phyloP scores from a whole-genome alignment of 2,329 filamentous ascomycete genomes.

The Trichophyton schoenleinii region DNA sequence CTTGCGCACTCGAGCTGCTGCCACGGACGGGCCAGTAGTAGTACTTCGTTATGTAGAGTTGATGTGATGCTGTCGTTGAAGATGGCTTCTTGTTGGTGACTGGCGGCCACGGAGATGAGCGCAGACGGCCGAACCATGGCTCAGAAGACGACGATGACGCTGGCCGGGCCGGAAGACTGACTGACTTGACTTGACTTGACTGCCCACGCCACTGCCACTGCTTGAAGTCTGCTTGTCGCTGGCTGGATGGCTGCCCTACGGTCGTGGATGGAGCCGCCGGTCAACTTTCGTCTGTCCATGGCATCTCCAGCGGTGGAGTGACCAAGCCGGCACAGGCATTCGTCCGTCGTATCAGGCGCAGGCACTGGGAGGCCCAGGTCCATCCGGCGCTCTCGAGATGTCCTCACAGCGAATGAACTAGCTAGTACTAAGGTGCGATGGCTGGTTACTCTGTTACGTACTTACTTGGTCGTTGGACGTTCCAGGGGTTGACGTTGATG shows the following conservation, averaged over 20 bases:
- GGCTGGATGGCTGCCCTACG: background rate
- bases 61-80: no score
- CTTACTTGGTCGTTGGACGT: background rate
- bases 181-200: background rate
- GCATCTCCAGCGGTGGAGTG: background rate
- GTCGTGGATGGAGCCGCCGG: background rate
- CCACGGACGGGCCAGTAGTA: no score
- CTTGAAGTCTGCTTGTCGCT: background rate
- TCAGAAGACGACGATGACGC: background rate
- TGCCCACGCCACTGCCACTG: background rate
- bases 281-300: background rate
- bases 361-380: no score
- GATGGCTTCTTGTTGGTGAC: background rate
- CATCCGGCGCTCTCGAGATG: no score
- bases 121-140: background rate
- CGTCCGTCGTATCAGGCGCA: background rate
- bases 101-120: background rate
- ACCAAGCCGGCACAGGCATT: background rate
- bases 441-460: no score
- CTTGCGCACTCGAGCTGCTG: no score
- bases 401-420: no score
- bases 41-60: no score
- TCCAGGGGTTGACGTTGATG: background rate
- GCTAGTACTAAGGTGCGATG: no score
- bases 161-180: background rate